phyloP scores from a whole-genome alignment of 177 flowering plant species.

The Vitis hybrid region DNA sequence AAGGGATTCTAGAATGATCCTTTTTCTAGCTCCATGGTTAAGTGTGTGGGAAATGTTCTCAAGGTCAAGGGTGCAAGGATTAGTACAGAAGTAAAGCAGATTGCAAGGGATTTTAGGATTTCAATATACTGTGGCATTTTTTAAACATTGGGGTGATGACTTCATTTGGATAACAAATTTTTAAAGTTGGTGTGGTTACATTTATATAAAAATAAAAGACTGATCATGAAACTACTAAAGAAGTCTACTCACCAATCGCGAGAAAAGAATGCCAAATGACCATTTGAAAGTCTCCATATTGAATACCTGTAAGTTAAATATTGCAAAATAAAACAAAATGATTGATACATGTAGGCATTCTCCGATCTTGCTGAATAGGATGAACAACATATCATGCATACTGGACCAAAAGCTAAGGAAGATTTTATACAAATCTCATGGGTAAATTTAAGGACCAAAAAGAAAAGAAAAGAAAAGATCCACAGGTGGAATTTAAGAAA shows the following conservation, averaged over 20 bases:
- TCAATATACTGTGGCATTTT: not conserved
- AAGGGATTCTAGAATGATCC: not conserved
- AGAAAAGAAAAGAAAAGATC: too few species aligned
- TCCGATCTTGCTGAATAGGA: not conserved
- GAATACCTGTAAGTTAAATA: constrained; percentile 56
- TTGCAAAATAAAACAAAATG: not conserved
- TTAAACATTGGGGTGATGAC: not conserved
- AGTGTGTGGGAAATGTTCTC: not conserved
- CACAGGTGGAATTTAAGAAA: too few species aligned
- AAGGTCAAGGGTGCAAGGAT: not conserved
- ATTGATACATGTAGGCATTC: not conserved
- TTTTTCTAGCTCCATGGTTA: not conserved
- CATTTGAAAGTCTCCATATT: constrained; percentile 90
- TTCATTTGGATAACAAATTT: not conserved
- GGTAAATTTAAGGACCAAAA: not conserved
- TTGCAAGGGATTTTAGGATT: not conserved
- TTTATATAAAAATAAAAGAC: not conserved
- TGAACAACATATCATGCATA: not conserved
- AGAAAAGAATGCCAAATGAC: constrained; percentile 98
- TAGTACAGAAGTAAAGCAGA: not conserved
- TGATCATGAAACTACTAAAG: not conserved
- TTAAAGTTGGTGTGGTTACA: not conserved
- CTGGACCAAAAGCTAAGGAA: not conserved
- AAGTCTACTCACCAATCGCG: constrained; percentile 75
- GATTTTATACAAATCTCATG: not conserved